These are phyloP conservation scores for Musa balbisiana DNA, from an alignment of 202 grass and related monocot species.

Conservation along the genomic window DNA sequence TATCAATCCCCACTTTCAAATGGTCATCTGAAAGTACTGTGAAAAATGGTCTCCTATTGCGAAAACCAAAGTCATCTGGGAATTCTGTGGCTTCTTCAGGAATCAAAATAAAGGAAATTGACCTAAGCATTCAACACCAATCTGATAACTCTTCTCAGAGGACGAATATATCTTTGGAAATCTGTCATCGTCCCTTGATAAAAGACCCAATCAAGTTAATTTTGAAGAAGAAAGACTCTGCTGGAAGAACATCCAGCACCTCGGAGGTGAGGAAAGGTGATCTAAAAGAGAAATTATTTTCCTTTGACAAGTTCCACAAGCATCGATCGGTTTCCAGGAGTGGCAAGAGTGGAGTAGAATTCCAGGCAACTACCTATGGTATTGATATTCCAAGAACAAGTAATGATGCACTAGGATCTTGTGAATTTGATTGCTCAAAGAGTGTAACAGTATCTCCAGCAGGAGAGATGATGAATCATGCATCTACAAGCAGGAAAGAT, in stretches of 20 bases:
- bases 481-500: background rate
- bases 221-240: slow-evolving; percentile 23
- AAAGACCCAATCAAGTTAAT: background rate
- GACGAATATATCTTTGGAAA: slow-evolving; percentile 6
- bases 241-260: slow-evolving; percentile 2
- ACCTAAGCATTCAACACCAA: slow-evolving; percentile 33
- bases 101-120: slow-evolving; percentile 46
- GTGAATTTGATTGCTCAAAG: background rate
- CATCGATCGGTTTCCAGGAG: background rate
- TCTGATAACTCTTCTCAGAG: slow-evolving; percentile 35
- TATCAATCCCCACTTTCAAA: slow-evolving; percentile 19
- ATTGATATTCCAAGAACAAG: background rate
- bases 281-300: background rate
- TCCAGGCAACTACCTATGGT: background rate
- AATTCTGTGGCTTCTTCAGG: slow-evolving; percentile 36
- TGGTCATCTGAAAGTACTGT: slow-evolving; percentile 29
- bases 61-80: slow-evolving; percentile 35
- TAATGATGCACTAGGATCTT: background rate
- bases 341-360: background rate
- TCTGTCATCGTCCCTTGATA: background rate
- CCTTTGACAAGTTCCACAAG: slow-evolving; percentile 3
- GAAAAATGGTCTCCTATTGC: slow-evolving; percentile 24
- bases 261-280: background rate
- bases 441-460: background rate
- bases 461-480: background rate